phyloP scores from a whole-genome alignment of 2,329 filamentous ascomycete species.

The Septoria petroselini region DNA sequence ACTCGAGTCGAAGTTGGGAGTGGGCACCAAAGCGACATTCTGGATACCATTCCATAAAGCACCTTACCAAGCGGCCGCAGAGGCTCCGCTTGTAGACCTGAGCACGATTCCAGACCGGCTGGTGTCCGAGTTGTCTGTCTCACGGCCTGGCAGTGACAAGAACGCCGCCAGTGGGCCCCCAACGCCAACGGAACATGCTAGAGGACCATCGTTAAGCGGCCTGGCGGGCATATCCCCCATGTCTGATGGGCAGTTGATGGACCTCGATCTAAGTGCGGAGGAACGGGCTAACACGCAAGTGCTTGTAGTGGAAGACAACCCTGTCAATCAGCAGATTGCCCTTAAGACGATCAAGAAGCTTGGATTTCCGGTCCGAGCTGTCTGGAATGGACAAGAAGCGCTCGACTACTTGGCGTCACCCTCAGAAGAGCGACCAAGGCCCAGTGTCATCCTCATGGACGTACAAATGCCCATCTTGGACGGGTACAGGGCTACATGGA shows the following conservation, averaged over 20 bases:
- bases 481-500: conserved; percentile 72
- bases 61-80: conserved; percentile 48
- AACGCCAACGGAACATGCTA: conserved; percentile 29
- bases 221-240: conserved; percentile 30
- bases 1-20: conserved; percentile 63
- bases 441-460: conserved; percentile 65
- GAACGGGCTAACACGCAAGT: conserved; percentile 65
- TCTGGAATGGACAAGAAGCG: conserved; percentile 76
- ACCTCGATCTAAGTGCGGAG: conserved; percentile 53
- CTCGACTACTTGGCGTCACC: conserved; percentile 62
- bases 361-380: conserved; percentile 66
- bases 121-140: conserved; percentile 56
- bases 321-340: conserved; percentile 66
- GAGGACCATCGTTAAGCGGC: conserved; percentile 13
- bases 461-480: conserved; percentile 61
- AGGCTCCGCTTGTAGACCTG: conserved; percentile 57
- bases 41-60: conserved; percentile 74
- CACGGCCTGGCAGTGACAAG: conserved; percentile 62
- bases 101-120: conserved; percentile 65
- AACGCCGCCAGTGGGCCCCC: conserved; percentile 45
- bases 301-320: conserved; percentile 80
- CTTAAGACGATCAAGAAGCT: conserved; percentile 71
- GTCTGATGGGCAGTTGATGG: conserved; percentile 41
- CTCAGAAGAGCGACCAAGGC: conserved; percentile 51
- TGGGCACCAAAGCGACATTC: conserved; percentile 71